Evolutionary conservation across 2,329 filamentous ascomycete genomes (phyloP), one percentile per base, ranked within the genome.

Genomic region (Hypocrella siamensis): DNA sequence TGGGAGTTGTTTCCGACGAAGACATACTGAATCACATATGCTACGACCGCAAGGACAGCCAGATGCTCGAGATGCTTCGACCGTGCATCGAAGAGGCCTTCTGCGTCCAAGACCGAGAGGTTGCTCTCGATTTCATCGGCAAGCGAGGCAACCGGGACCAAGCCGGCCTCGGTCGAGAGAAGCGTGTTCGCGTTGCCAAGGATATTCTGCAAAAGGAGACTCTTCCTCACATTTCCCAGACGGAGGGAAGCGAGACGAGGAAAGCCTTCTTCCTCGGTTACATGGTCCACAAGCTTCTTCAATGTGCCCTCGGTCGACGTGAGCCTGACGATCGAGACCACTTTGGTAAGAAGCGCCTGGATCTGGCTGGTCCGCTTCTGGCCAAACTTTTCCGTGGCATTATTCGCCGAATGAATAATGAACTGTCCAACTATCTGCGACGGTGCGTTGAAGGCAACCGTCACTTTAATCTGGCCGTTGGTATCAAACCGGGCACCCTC

Each of bases 191-290:
- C 45, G 88, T 90, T 41, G 90, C 90, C 4, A 75, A 82, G 47
- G 90, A 96, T 44, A 86, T 98, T 42, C 74, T 98, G 55, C 86
- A 94, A 54, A 96, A 94, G 61, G 92, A 98, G 55, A 80, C 93
- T 42, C 61, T 98, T 29, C 92, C 90, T 17, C 90, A 98, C 49
- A 96, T 98, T 38, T 94, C 88, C 1, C 90, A 98, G 53, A 76
- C 72, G 38, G 85, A 94, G 55, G 90, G 90, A 18, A 92, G 84
- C 44, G 88, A 96, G 53, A 96, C 88, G 2, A 69, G 84, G 36
- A 98, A 98, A 53, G 90, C 92, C 3, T 98, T 93, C 59, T 98
- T 96, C 67, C 64, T 98, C 30, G 90, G 92, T 16, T 98, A 98
- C 58, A 98, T 98, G 88, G 83, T 96, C 29, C 88, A 98, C 57